Evolutionary conservation across 495 filamentous ascomycete species (phyloP), one percentile per base, ranked within the genome.

Genomic region (Xylaria curta): DNA sequence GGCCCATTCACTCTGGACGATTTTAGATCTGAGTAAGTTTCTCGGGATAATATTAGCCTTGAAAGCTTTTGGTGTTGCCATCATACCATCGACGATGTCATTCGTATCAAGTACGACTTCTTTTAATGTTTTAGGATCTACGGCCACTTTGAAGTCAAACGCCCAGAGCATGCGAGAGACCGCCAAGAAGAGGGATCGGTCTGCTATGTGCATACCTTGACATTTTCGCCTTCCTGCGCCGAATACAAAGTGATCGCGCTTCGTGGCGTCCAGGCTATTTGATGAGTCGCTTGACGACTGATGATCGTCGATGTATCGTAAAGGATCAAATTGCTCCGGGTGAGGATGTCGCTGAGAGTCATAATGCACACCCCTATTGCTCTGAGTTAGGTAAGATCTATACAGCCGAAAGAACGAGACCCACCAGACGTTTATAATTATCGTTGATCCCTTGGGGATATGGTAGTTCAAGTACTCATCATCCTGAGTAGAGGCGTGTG

Each of bases 181-280:
- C n/a, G 70, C 79, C 0, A 88, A 24, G 67, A 81, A 89, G 9
- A 90, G 49, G 2, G 79, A 85, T 2, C 78, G 78, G 49, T 88
- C 87, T 12, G 67, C 56, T 4, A 60, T 60, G 19, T 60, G 56
- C 26, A 60, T 60, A 6, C 56, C 56, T 1, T 87, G 85, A 73
- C 90, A 92, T 33, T 88, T 82, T 1, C 90, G 82, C 4, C 89
- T 82, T 0, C 90, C 90, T 5, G 86, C 87, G 3, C 90, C 89
- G 72, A 89, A 91, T 0, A 78, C 81, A 38, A 84, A 82, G 51
- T 84, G 82, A 60, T 85, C 84, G 31, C 83, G 83, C 72, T 83
- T 80, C 54, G 74, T 42, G 8, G 58, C 38, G 44, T 83, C 81
- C 8, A 77, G 72, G 67, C 79, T 82, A 70, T 75, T 76, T 9